A percentile compares a stretch with the other conserved stretches of the same genome.
phyloP scores from a whole-genome alignment of 1,284 basidiomycete genomes.

The Anthracocystis walkeri region DNA sequence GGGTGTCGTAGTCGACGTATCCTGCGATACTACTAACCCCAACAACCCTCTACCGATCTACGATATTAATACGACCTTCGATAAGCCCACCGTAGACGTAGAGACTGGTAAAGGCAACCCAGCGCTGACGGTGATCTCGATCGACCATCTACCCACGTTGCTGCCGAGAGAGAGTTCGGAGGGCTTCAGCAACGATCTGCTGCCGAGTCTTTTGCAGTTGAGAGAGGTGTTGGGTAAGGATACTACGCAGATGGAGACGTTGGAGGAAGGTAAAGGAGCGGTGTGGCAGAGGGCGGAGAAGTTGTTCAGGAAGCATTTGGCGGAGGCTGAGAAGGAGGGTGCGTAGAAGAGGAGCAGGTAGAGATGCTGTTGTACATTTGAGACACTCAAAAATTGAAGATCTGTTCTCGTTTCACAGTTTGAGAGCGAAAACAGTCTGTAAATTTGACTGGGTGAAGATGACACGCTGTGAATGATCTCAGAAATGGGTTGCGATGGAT shows the following conservation, averaged over 20 bases:
- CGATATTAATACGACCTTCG: slow-evolving; percentile 93
- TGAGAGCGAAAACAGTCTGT: neutral
- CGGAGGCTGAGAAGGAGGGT: slow-evolving; percentile 36
- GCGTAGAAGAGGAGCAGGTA: slow-evolving; percentile 11
- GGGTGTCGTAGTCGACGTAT: slow-evolving; percentile 93
- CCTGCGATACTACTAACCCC: slow-evolving; percentile 99
- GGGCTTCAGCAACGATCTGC: slow-evolving; percentile 89
- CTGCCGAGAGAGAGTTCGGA: slow-evolving; percentile 96
- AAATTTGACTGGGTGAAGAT: neutral
- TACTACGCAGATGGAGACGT: slow-evolving; percentile 31
- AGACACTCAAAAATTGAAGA: neutral
- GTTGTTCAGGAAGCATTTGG: slow-evolving; percentile 83
- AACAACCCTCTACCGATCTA: slow-evolving; percentile 99
- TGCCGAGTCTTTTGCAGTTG: slow-evolving; percentile 76
- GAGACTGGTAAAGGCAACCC: slow-evolving; percentile 51
- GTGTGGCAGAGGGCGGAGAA: slow-evolving; percentile 93
- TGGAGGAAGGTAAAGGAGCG: slow-evolving; percentile 65
- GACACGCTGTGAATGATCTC: too few relatives aligned
- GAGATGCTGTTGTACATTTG: neutral
- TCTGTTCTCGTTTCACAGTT: neutral
- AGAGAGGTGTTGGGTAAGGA: slow-evolving; percentile 59
- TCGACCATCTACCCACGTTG: slow-evolving; percentile 96
- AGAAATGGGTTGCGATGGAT: too few relatives aligned
- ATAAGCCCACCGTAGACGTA: slow-evolving; percentile 90
- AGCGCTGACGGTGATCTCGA: slow-evolving; percentile 86